Percentiles rank a stretch among this genome's conserved stretches.
Evolutionary conservation across 192 early-diverging fungal species (phyloP).

Genomic region (Coemansia sp.): DNA sequence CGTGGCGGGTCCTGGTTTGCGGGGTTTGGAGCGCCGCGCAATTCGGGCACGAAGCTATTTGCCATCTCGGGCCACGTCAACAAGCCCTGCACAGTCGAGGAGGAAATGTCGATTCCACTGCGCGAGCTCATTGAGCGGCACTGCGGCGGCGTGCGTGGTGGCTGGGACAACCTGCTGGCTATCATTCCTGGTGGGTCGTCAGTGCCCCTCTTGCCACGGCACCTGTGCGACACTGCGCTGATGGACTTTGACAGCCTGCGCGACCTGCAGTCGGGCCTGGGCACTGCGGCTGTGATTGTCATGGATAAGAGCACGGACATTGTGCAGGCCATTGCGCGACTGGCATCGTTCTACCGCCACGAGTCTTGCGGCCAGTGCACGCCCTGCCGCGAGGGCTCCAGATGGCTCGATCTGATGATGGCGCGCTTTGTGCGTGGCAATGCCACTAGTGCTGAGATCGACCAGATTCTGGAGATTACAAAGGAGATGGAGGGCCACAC

Average conservation of each 20-base stretch:
- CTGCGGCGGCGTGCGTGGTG: constrained; percentile 94
- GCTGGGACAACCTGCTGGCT: constrained; percentile 97
- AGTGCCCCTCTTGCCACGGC: constrained; percentile 82
- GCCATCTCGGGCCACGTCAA: constrained; percentile 98
- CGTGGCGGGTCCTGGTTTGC: constrained; percentile 94
- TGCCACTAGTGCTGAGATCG: constrained; percentile 82
- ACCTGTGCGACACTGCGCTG: constrained; percentile 84
- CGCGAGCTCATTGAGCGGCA: constrained; percentile 90
- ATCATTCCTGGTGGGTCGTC: constrained; percentile 98
- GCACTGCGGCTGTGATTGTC: constrained; percentile 96
- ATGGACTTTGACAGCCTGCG: constrained; percentile 99
- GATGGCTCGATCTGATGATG: constrained; percentile 97
- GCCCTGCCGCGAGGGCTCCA: constrained; percentile 95
- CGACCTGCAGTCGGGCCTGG: constrained; percentile 90
- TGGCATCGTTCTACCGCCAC: constrained; percentile 94
- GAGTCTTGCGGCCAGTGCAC: constrained; percentile 99
- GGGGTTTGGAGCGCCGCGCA: constrained; percentile 86
- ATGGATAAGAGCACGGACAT: constrained; percentile 99
- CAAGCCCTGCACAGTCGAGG: constrained; percentile 96
- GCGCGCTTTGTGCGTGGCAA: constrained; percentile 86
- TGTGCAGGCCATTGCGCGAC: constrained; percentile 86
- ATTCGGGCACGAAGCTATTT: constrained; percentile 95
- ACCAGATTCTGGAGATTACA: constrained; percentile 92
- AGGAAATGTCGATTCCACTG: constrained; percentile 97
- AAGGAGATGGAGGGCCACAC: constrained; percentile 99